Base-by-base conservation (phyloP, 441 rosid species). In the Arabidopsis lyrata region DNA sequence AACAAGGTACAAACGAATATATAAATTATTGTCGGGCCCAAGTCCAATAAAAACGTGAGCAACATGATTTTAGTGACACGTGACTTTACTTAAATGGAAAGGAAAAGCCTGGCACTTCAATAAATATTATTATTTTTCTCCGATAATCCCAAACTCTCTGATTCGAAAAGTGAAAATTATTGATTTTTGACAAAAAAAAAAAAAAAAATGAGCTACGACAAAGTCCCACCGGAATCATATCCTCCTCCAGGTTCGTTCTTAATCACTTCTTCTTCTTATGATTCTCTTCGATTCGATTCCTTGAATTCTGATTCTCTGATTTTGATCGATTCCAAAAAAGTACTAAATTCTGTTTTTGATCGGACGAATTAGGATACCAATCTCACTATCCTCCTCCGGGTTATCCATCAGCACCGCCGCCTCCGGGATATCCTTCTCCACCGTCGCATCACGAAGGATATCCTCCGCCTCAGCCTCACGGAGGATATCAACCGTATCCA, bases 201-300 rank as follows among this genome's bases (percentile, higher is more conserved):
- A 5, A 44, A 47, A n/a, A 31, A 10, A 68, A 89, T 93, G 97
- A 91, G 91, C 78, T 91, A 89, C 89, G 84, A 88, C 47, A 86
- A 68, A 66, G 75, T 63, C 38, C 86, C 89, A 35, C 85, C 84
- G 47, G 88, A 88, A 13, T 88, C 86, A 24, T 88, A 85, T 62
- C 89, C 93, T 77, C 91, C 90, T 75, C 90, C 90, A 45, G 93
- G 95, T 42, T 91, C 16, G 20, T 15, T 73, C 6, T 13, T 66
- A 0, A 24, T 54, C 63, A 31, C 35, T 42, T 36, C 44, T 18
- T 0, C 2, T 68, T 32, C 49, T 47, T 24, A 50, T 15, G 64
- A 10, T 63, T 14, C 65, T 8, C 32, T 35, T 22, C 52, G 8
- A 8, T 48, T 55, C 72, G 22, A 47, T 57, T 69, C 20, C 20